Evolutionary conservation across 2,329 filamentous ascomycete species (phyloP).

Genomic region (Xylariaceae sp.): DNA sequence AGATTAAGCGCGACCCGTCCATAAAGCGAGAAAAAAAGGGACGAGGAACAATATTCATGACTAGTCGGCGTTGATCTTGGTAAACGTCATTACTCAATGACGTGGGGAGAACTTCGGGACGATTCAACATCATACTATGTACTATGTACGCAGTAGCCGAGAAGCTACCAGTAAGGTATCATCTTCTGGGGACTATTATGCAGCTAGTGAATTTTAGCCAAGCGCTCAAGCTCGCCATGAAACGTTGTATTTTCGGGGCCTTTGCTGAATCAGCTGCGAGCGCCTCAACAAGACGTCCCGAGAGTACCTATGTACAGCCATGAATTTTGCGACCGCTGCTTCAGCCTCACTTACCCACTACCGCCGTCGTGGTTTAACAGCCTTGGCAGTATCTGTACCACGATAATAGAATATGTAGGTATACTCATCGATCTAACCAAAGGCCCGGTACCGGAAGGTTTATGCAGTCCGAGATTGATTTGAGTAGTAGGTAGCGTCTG

Average conservation of each 20-base stretch:
- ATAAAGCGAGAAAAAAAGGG: not conserved
- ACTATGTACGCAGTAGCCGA: conserved; percentile 1
- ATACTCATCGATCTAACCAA: not conserved
- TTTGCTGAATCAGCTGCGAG: not conserved
- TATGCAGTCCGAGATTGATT: not conserved
- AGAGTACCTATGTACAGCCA: conserved; percentile 1
- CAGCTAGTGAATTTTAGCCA: conserved; percentile 13
- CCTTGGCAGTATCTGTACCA: not conserved
- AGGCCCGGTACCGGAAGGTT: not conserved
- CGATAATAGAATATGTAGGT: not conserved
- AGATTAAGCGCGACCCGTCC: too few relatives aligned
- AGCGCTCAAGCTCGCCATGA: conserved; percentile 21
- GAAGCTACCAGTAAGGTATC: not conserved
- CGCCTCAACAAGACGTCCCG: not conserved
- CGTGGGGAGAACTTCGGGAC: conserved; percentile 11
- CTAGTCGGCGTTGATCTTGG: not conserved
- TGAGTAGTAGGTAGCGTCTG: not conserved
- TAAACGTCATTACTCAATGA: conserved; percentile 14
- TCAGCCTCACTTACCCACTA: conserved; percentile 2
- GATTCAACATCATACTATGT: conserved; percentile 15
- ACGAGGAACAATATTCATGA: not conserved
- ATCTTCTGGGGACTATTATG: conserved; percentile 9
- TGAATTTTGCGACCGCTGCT: not conserved
- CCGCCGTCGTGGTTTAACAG: conserved; percentile 16
- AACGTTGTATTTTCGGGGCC: conserved; percentile 28